phyloP scores from a whole-genome alignment of 257 asterid genomes.

The Solanum peruvianum region DNA sequence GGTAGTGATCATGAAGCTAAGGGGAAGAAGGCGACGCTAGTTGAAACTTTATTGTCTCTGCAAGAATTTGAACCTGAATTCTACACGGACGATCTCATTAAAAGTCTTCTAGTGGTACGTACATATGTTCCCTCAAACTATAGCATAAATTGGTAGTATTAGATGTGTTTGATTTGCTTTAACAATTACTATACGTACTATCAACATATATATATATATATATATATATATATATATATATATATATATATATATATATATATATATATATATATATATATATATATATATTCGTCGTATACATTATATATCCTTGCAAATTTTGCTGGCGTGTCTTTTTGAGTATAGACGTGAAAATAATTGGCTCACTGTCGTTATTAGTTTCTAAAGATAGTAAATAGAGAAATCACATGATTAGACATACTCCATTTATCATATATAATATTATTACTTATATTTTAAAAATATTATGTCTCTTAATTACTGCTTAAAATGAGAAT shows the following conservation, averaged over 20 bases:
- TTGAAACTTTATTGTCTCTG: conserved; percentile 10
- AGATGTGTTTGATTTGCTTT: background rate
- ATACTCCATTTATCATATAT: background rate
- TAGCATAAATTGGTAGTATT: background rate
- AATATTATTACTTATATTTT: too few relatives aligned
- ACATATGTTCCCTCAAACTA: background rate
- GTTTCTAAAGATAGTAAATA: too few relatives aligned
- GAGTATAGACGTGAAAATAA: too few relatives aligned
- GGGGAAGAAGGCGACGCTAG: conserved; percentile 2
- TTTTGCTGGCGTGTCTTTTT: background rate
- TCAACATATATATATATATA: too few relatives aligned
- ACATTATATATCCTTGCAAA: background rate
- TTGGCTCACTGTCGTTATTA: too few relatives aligned
- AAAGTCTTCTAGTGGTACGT: conserved; percentile 17
- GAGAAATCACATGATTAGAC: background rate
- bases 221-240: too few relatives aligned
- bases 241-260: too few relatives aligned
- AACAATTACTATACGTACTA: background rate
- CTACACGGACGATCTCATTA: conserved; percentile 12
- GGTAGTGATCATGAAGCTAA: background rate
- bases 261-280: too few relatives aligned
- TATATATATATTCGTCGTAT: too few relatives aligned
- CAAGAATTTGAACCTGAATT: conserved; percentile 13
- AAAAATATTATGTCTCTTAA: too few relatives aligned
- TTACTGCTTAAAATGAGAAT: too few relatives aligned